Percentiles rank a stretch among this genome's conserved stretches.
Evolutionary conservation across 371 early-diverging fungal species (phyloP).

Genomic region (Mortierella sp.): DNA sequence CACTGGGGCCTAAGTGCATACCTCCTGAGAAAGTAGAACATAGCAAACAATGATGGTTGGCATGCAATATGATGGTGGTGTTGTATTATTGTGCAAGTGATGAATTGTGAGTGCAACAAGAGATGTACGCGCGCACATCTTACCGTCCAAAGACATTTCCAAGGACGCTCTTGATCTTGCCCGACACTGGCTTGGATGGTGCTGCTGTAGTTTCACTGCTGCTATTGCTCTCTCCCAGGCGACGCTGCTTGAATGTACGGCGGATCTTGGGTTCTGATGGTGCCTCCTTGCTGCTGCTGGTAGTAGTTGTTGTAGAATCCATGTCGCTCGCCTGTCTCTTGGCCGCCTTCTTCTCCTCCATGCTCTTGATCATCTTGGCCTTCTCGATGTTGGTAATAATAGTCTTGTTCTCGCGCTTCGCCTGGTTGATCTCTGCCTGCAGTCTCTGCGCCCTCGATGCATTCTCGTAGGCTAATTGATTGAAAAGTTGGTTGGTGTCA

Average conservation of each 20-base stretch:
- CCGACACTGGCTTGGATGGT: constrained; percentile 20
- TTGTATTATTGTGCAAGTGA: background rate
- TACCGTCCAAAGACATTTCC: constrained; percentile 55
- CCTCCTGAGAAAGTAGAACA: background rate
- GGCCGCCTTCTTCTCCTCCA: constrained; percentile 73
- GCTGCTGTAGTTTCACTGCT: background rate
- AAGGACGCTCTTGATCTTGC: constrained; percentile 55
- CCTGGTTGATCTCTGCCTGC: constrained; percentile 88
- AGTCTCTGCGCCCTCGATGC: constrained; percentile 88
- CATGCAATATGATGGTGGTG: background rate
- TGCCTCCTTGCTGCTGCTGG: constrained; percentile 10
- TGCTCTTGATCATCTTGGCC: constrained; percentile 86
- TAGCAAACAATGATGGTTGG: background rate
- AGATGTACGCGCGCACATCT: background rate
- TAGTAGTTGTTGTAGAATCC: constrained; percentile 28
- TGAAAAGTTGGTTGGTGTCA: background rate
- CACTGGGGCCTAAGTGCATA: background rate
- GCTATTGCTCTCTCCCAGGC: constrained; percentile 22
- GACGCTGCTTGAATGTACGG: constrained; percentile 76
- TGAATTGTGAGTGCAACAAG: background rate
- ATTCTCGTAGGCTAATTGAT: constrained; percentile 78
- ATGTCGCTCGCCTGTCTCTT: constrained; percentile 59
- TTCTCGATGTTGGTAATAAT: constrained; percentile 89
- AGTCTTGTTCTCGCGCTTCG: constrained; percentile 86
- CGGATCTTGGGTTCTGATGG: constrained; percentile 59